Evolutionary conservation across 2,329 filamentous ascomycete species (phyloP).

Genomic region (Ophiostoma tasmaniense): DNA sequence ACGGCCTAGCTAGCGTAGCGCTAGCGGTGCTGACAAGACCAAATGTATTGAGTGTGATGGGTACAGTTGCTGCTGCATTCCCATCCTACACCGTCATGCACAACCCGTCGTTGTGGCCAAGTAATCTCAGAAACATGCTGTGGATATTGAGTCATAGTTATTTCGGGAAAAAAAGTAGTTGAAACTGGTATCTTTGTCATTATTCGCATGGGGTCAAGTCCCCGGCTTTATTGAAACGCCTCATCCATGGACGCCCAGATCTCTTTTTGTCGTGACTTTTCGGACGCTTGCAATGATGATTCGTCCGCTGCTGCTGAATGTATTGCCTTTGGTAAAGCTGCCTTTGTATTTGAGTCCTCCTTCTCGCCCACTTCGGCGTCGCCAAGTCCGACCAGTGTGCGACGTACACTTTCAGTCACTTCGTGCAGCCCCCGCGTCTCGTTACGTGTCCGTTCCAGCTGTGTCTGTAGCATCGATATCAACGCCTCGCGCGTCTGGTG

Average conservation of each 20-base stretch:
- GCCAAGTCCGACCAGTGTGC: slow-evolving; percentile 61
- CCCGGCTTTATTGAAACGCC: slow-evolving; percentile 33
- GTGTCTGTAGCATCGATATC: slow-evolving; percentile 80
- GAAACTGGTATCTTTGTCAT: slow-evolving; percentile 1
- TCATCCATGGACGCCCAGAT: slow-evolving; percentile 38
- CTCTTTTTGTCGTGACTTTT: slow-evolving; percentile 21
- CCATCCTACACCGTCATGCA: slow-evolving; percentile 25
- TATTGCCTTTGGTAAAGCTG: background rate
- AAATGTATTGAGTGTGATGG: slow-evolving; percentile 44
- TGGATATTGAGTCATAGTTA: background rate
- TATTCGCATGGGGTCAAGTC: background rate
- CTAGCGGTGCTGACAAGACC: slow-evolving; percentile 32
- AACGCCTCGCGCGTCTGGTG: slow-evolving; percentile 86
- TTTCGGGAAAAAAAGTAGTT: background rate
- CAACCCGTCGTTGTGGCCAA: background rate
- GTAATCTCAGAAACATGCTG: background rate
- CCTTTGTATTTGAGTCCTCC: background rate
- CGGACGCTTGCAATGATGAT: background rate
- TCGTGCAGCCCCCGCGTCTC: slow-evolving; percentile 64
- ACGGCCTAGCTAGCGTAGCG: slow-evolving; percentile 20
- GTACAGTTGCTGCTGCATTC: slow-evolving; percentile 47
- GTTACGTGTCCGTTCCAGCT: slow-evolving; percentile 60
- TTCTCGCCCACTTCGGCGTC: slow-evolving; percentile 33
- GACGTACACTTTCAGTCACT: slow-evolving; percentile 63
- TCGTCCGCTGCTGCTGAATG: too few species aligned